Base-by-base conservation (phyloP, 2,329 filamentous ascomycete genomes). In the Trichoderma polysporum region DNA sequence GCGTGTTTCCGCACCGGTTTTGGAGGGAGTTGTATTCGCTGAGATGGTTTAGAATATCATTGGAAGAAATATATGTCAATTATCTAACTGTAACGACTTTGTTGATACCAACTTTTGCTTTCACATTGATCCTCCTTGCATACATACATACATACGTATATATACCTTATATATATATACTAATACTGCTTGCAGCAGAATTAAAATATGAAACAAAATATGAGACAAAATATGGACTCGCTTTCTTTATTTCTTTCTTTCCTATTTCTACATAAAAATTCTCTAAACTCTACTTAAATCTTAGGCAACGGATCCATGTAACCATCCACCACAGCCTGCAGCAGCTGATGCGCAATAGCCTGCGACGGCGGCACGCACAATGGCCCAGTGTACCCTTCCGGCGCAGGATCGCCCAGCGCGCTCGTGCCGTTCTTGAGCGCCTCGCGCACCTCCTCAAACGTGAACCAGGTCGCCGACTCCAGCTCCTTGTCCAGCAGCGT, bases 321-420 rank as follows among this genome's bases (percentile, higher is more conserved):
- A 0, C 93, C 93, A 59, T 89, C 87, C 0, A 90, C 86, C 15
- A 97, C 93, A 1, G 93, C 92, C 61, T 83, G 85, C 72, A 99
- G 88, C 75, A 98, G 79, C 76, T 94, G 91, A 78, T 98, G 91
- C 17, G 95, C 95, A 84, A 99, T 98, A 1, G 95, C 94, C 39
- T 93, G 97, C 67, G 84, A 81, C 2, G 93, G 93, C 53, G 95
- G 95, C 75, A 99, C 78, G 66, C 92, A 86, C 80, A 99, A 78
- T 3, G 84, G 87, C 0, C 93, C 93, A 75, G 88, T 90, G 74
- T 93, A 94, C 12, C 85, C 90, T 47, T 85, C 80, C 0, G 87
- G 86, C 1, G 90, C 81, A 1, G 82, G 76, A 49, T 91, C 90
- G 15, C 88, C 91, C 67, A 97, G 75, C 2, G 85, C 85, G 76